These are phyloP conservation scores for Hypomyces rosellus DNA, from an alignment of 2,329 filamentous ascomycete genomes.

Conservation along the genomic window DNA sequence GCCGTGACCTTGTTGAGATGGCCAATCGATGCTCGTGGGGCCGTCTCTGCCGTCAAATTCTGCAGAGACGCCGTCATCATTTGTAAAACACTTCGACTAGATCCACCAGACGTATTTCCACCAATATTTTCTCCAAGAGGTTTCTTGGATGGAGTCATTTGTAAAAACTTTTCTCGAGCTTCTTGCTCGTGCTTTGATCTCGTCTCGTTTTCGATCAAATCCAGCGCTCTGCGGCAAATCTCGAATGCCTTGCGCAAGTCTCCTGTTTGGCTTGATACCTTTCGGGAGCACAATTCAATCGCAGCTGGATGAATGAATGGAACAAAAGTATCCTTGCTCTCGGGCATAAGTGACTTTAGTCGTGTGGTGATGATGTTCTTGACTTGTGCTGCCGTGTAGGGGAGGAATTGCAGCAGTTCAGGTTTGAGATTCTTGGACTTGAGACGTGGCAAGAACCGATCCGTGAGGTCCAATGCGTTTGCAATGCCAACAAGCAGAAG, in stretches of 20 bases:
- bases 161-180: conserved; percentile 48
- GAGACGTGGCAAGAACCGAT: conserved; percentile 86
- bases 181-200: conserved; percentile 64
- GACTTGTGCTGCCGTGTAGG: conserved; percentile 84
- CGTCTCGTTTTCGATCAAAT: conserved; percentile 82
- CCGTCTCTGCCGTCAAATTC: conserved; percentile 65
- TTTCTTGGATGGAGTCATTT: conserved; percentile 64
- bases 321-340: conserved; percentile 53
- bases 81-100: conserved; percentile 39
- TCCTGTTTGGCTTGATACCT: conserved; percentile 88
- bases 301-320: conserved; percentile 93
- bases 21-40: conserved; percentile 80
- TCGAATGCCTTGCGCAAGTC: conserved; percentile 94
- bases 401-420: conserved; percentile 81
- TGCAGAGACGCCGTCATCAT: conserved; percentile 50
- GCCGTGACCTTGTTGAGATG: conserved; percentile 91
- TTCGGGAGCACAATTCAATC: conserved; percentile 89
- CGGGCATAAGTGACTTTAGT: conserved; percentile 65
- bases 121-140: conserved; percentile 80
- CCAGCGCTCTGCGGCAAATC: conserved; percentile 82
- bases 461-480: conserved; percentile 91
- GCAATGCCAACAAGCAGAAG: conserved; percentile 88
- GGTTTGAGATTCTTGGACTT: conserved; percentile 92
- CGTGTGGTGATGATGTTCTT: conserved; percentile 80
- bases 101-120: conserved; percentile 35